Evolutionary conservation across 208 protist species (phyloP), one percentile per base, ranked within the genome.

Genomic region (Herpetomonas samuelpessoai): DNA sequence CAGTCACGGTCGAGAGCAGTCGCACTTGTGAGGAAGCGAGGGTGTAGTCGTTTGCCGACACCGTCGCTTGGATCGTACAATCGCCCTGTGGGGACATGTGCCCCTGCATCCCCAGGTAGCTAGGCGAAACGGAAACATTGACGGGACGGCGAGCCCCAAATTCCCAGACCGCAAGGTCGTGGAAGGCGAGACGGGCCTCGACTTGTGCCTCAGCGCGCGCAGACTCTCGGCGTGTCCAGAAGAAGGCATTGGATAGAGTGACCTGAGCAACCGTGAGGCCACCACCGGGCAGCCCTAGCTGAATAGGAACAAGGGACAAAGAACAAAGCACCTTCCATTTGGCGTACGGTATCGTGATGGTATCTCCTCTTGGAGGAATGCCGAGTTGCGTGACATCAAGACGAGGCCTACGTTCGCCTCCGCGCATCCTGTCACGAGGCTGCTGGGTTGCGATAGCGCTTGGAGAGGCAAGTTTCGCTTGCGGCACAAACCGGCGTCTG

Each of bases 321-420:
- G 76, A 80, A 10, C 86, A 3, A 49, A 86, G 49, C 26, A 72
- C 50, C 57, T 76, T 79, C 79, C 83, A 86, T 22, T 75, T 62
- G 30, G 57, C 44, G 56, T 74, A 81, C 1, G 61, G 64, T 16
- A 7, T 7, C 35, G 35, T 16, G 10, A 41, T 41, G 10, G 10
- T 41, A 7, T 18, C 10, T 18, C 35, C 16, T 16, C 35, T 41
- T 7, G 7, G 35, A 16, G 35, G 35, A 18, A 16, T 41, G 7
- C 35, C 10, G 16, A 16, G 35, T 41, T 16, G 35, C 35, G 16
- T 7, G 10, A 41, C 10, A 16, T 41, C 10, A 16, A 7, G 35
- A 18, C 10, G 35, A 7, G 35, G 16, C 7, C 35, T 7, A 7
- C 35, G 35, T 16, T 7, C 35, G 35, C 7, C 35, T 7, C 35